Evolutionary conservation across 495 filamentous ascomycete species (phyloP), one percentile per base, ranked within the genome.

Genomic region (Lophium mytilinum): DNA sequence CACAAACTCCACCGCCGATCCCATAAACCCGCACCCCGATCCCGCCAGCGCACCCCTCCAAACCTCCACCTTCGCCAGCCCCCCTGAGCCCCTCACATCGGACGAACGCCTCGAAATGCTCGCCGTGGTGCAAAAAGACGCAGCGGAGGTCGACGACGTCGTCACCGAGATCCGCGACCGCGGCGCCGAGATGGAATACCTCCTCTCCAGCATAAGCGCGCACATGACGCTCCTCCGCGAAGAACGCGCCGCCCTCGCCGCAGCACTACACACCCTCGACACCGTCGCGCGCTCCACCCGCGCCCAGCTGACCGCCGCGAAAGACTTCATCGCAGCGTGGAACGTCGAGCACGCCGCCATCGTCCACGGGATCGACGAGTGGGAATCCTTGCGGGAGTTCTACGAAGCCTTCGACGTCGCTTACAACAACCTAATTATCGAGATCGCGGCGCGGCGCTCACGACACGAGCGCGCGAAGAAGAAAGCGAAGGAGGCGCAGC

Each of bases 141-240:
- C 93, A 4, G 75, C 75, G 4, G 86, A 95, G 64, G 89, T 96
- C 1, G 89, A 95, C 9, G 93, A 94, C 62, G 93, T 96, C 12
- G 85, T 95, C 1, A 71, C 76, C 52, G 93, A 98, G 62, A 83
- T 98, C 48, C 80, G 85, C 56, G 84, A 89, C 54, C 82, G 81
- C 42, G 81, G 88, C 18, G 76, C 77, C 8, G 81, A 86, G 35
- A 92, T 96, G 82, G 90, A 95, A 68, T 71, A 68, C 0, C 78
- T 80, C 37, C 85, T 84, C 49, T 76, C 75, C 5, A 70, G 78
- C 0, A 73, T 88, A 8, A 67, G 76, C 68, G 76, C 14, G 80
- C 86, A 40, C 87, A 56, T 89, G 55, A 66, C 72, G 6, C 78
- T 82, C 24, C 45, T 86, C 86, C 47, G 58, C 15, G 49, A 52